Evolutionary conservation across 1,139 yeast genomes (phyloP).

Genomic region (Suhomyces kunorum): DNA sequence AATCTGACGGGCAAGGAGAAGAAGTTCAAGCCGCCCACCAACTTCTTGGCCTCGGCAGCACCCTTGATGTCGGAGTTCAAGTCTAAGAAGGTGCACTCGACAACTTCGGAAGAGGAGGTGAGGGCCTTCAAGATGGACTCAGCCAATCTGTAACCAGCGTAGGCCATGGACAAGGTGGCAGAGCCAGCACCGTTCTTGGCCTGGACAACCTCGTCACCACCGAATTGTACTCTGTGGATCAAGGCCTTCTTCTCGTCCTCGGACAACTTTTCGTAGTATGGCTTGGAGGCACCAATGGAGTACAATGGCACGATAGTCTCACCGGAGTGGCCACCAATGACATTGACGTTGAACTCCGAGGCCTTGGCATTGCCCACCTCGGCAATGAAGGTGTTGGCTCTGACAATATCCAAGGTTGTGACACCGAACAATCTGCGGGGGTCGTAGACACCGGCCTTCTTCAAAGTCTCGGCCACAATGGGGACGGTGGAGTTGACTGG

Average conservation of each 20-base stretch:
- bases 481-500: slow-evolving; percentile 99
- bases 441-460: slow-evolving; percentile 83
- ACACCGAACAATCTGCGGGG: slow-evolving; percentile 94
- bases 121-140: slow-evolving; percentile 80
- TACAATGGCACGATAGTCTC: slow-evolving; percentile 95
- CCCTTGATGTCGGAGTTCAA: slow-evolving; percentile 46
- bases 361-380: slow-evolving; percentile 64
- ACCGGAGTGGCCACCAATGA: slow-evolving; percentile 98
- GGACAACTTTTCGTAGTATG: slow-evolving; percentile 24
- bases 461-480: slow-evolving; percentile 92
- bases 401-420: slow-evolving; percentile 91
- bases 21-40: slow-evolving; percentile 81
- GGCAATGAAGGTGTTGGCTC: slow-evolving; percentile 90
- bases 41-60: slow-evolving; percentile 77
- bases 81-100: slow-evolving; percentile 75
- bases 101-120: slow-evolving; percentile 52
- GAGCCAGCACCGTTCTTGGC: slow-evolving; percentile 99
- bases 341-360: slow-evolving; percentile 70
- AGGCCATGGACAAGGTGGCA: slow-evolving; percentile 98
- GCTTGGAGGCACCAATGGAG: slow-evolving; percentile 50
- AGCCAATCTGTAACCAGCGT: slow-evolving; percentile 95
- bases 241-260: slow-evolving; percentile 51
- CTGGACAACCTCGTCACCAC: slow-evolving; percentile 98
- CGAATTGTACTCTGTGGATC: slow-evolving; percentile 93
- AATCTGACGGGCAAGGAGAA: slow-evolving; percentile 90